Conservation (phyloP, 2,329 filamentous ascomycete genomes). For the Cadophora sp. region DNA sequence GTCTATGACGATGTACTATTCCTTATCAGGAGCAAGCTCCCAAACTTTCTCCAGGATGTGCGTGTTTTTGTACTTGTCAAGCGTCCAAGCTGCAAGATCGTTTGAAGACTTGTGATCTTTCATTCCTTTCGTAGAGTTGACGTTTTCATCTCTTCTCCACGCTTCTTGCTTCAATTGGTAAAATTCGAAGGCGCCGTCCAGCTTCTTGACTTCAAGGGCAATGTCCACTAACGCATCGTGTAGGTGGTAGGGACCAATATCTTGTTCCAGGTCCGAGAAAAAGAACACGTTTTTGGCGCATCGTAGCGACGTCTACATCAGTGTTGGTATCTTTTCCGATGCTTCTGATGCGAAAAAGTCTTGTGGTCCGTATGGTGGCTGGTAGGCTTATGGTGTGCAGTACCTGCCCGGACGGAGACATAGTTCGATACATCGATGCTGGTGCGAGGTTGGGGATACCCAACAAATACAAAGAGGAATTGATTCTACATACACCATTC, state of each 20-base stretch:
- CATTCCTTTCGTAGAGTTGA: constrained; percentile 44
- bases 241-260: constrained; percentile 52
- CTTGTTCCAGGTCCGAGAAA: constrained; percentile 63
- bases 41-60: constrained; percentile 65
- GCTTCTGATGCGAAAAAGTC: constrained; percentile 53
- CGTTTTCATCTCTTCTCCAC: constrained; percentile 52
- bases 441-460: not conserved
- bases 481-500: not conserved
- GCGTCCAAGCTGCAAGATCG: constrained; percentile 54
- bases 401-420: not conserved
- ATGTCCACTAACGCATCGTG: constrained; percentile 50
- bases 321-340: constrained; percentile 58
- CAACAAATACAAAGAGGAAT: constrained; percentile 5
- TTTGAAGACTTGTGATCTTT: constrained; percentile 40
- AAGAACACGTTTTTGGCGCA: constrained; percentile 58
- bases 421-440: constrained; percentile 3
- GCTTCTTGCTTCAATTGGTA: constrained; percentile 52
- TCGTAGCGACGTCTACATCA: constrained; percentile 57
- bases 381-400: not conserved
- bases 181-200: constrained; percentile 50
- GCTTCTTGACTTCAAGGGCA: not conserved
- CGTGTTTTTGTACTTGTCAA: constrained; percentile 69
- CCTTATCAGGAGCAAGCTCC: constrained; percentile 55
- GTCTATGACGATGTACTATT: constrained; percentile 66
- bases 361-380: not conserved